Conservation (phyloP, 305 asterid species). For the Withania somnifera region DNA sequence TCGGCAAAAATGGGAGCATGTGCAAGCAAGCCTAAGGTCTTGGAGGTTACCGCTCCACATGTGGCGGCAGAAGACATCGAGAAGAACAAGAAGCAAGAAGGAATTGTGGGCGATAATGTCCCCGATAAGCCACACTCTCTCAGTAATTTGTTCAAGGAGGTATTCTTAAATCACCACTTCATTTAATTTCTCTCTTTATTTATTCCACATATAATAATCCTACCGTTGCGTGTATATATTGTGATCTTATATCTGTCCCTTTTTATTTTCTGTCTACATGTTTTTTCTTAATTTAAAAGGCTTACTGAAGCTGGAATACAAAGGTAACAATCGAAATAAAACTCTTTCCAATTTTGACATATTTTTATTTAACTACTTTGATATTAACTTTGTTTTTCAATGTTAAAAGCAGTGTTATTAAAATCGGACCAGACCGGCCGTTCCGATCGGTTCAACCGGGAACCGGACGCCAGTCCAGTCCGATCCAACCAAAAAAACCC, state of each 20-base stretch:
- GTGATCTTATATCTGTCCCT: background rate
- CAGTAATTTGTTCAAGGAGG: background rate
- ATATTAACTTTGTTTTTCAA: background rate
- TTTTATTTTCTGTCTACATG: background rate
- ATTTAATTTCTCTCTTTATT: background rate
- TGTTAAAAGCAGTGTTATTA: too few relatives aligned
- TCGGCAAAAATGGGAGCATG: background rate
- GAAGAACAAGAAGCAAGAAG: background rate
- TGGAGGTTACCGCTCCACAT: background rate
- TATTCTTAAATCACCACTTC: background rate
- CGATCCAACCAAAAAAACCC: too few relatives aligned
- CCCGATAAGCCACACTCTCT: background rate
- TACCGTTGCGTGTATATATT: background rate
- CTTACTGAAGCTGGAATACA: background rate
- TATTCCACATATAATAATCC: background rate
- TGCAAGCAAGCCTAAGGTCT: slow-evolving; percentile 2
- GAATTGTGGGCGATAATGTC: background rate
- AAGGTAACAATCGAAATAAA: background rate
- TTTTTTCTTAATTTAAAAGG: background rate
- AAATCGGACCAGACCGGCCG: too few relatives aligned
- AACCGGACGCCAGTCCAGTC: too few relatives aligned
- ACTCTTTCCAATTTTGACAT: background rate
- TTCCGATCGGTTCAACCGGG: too few relatives aligned
- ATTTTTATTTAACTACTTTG: background rate
- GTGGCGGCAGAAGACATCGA: background rate